A percentile compares a stretch with the other conserved stretches of the same genome.
These are phyloP conservation scores for Cladosporium sp. DNA, from an alignment of 2,329 filamentous ascomycete genomes.

Conservation along the genomic window DNA sequence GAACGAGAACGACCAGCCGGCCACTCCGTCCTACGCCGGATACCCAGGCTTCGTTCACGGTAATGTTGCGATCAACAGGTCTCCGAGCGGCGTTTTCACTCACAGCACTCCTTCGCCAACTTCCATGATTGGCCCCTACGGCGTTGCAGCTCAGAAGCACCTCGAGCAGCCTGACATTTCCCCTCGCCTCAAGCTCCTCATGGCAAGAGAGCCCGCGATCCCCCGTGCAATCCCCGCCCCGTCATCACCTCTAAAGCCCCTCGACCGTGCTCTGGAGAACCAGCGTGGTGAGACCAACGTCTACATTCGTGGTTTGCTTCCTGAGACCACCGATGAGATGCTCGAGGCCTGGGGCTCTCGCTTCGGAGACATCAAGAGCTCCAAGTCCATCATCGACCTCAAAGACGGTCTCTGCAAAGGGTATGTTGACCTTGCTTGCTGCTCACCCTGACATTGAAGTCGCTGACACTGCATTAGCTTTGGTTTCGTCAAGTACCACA, in stretches of 20 bases:
- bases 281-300: constrained; percentile 94
- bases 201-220: constrained; percentile 70
- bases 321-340: constrained; percentile 90
- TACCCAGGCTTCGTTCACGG: constrained; percentile 36
- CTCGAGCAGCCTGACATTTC: constrained; percentile 38
- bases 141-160: constrained; percentile 35
- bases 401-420: constrained; percentile 93
- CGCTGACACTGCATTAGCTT: constrained; percentile 58
- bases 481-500: constrained; percentile 93
- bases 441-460: background rate
- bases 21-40: constrained; percentile 42
- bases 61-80: constrained; percentile 46
- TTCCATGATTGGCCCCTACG: constrained; percentile 41
- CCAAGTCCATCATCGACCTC: constrained; percentile 97
- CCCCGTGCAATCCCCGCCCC: constrained; percentile 87
- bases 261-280: constrained; percentile 93
- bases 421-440: constrained; percentile 47
- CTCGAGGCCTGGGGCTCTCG: constrained; percentile 75
- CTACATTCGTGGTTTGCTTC: constrained; percentile 93
- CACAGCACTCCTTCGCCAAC: constrained; percentile 48
- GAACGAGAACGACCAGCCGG: constrained; percentile 49
- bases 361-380: constrained; percentile 91
- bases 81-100: constrained; percentile 44
- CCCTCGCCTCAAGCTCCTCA: constrained; percentile 41
- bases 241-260: constrained; percentile 77